Conservation (phyloP, 768 basidiomycete species). For the Tylopilus intermedius region DNA sequence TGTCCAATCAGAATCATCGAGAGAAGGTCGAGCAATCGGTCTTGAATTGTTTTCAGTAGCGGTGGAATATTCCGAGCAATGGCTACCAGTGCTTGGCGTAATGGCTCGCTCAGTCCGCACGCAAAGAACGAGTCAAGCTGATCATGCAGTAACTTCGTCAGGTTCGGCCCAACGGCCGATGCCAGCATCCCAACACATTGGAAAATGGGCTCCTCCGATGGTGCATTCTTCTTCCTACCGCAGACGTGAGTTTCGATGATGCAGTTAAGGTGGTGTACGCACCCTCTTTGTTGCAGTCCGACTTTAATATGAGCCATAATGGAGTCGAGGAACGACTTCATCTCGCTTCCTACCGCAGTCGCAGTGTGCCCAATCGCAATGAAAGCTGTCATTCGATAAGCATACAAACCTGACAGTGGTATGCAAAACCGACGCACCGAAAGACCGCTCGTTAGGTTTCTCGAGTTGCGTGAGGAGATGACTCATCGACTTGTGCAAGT, state of each 20-base stretch:
- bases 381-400: constrained; percentile 55
- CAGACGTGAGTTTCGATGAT: constrained; percentile 1
- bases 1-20: constrained; percentile 79
- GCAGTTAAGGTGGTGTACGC: constrained; percentile 15
- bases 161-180: constrained; percentile 88
- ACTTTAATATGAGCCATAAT: constrained; percentile 87
- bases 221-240: constrained; percentile 77
- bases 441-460: constrained; percentile 83
- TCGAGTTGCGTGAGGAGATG: constrained; percentile 84
- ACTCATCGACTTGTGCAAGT: constrained; percentile 90
- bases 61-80: constrained; percentile 88
- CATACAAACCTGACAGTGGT: neutral
- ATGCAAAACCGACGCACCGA: constrained; percentile 47
- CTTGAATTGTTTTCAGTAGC: constrained; percentile 88
- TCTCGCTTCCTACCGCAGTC: constrained; percentile 84
- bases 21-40: constrained; percentile 83
- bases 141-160: constrained; percentile 94
- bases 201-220: constrained; percentile 92
- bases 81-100: constrained; percentile 76
- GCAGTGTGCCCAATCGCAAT: constrained; percentile 96
- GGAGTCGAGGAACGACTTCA: constrained; percentile 92
- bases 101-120: constrained; percentile 85
- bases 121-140: constrained; percentile 95
- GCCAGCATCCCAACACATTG: constrained; percentile 98
- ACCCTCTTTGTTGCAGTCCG: constrained; percentile 87